Evolutionary conservation across 1,284 basidiomycete species (phyloP), one percentile per base, ranked within the genome.

Genomic region (Fomes fomentarius): DNA sequence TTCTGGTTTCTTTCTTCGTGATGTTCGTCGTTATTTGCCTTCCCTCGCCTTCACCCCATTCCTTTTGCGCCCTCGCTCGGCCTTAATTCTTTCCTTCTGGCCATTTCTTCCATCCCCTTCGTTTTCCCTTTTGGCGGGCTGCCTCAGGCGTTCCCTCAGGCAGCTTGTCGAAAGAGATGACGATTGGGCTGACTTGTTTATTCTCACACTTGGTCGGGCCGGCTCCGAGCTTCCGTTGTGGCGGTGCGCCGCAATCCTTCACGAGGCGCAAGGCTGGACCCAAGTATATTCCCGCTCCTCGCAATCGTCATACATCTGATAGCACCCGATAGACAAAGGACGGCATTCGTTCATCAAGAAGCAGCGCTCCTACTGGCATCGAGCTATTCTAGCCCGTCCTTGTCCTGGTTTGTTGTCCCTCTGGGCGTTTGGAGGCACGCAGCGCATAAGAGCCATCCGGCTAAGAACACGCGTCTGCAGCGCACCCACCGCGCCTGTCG

Each of bases 81-180:
- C 45, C 45, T 8, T 53, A 38, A 47, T 47, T 21, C 22, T 42
- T 46, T 47, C n/a, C 31, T 50, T 37, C 28, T 43, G 44, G 44
- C 51, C 51, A 15, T 38, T 52, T 52, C 45, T 39, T 17, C 44
- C 30, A 37, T 46, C 45, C 44, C 44, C 40, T 47, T 53, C 51
- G 35, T 38, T 21, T 47, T 53, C 51, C 35, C 51, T 43, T 47
- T 39, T 34, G 44, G 11, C 31, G 33, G 28, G 14, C 28, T 25
- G 30, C 17, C 45, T 47, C 15, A 53, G 46, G 40, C 45, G 38
- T 39, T 2, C 37, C 33, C 45, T 47, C 50, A 52, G 43, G 50
- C 22, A 41, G 37, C 35, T 28, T 37, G 28, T 21, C 33, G 44
- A 42, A 42, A 47, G 50, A 26, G 33, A 45, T 30, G 26, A 30